Evolutionary conservation across 176 grass and related monocot species (phyloP), one percentile per base, ranked within the genome.

Genomic region (Aegilops sharonensis): DNA sequence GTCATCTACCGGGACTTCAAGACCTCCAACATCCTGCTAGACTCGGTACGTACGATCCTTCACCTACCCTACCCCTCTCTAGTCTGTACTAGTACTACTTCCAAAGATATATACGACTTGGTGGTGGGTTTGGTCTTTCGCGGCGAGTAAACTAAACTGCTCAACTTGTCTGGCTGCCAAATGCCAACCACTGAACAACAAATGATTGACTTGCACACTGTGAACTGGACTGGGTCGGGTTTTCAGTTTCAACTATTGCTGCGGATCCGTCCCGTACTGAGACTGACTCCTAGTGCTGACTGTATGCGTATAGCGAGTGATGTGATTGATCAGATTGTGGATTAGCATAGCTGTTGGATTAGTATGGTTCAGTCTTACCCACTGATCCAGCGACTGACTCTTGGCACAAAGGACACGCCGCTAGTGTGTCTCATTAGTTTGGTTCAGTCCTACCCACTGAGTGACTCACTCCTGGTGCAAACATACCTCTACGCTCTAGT

Each of bases 1-100:
- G 92, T 99, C 79, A 99, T 99, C 69, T 99, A 96, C 83, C 78
- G 97, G 37, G 97, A 99, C 84, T 99, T 99, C 78, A 99, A 99
- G 87, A 90, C 94, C 72, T 96, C 97, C 29, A 99, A 99, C 85
- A 99, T 99, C 85, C 69, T 99, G 87, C 84, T 99, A 9, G 94
- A 99, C 87, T 89, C 90, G 87, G 97, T 99, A 87, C 81, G 50
- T 54, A 54, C 48, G 2, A 65, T 68, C 31, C 29, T 77, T 54
- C 72, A 54, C 67, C 66, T 74, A 89, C 24, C 42, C 48, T 54
- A 52, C 40, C 40, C 40, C 7, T 68, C 8, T 29, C 2, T 56
- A 31, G 30, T 31, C 30, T 31, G 30, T 31, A 31, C 30, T 31
- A 31, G 30, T 31, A 31, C 17, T 20, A 57, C 54, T 56, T 20